Evolutionary conservation across 129 eudicot species (phyloP).

Genomic region (Tagetes patula): DNA sequence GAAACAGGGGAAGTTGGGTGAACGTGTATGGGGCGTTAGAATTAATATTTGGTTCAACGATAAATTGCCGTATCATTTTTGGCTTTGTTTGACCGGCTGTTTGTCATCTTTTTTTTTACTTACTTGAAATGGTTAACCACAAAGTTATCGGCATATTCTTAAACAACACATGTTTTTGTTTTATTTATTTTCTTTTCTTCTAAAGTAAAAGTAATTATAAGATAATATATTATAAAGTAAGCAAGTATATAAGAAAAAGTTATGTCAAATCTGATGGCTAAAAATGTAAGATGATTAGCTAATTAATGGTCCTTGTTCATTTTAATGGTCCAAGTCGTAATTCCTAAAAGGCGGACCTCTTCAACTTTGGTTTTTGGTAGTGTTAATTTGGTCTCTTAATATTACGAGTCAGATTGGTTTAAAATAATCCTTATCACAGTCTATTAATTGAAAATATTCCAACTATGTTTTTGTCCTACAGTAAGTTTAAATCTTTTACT

Average conservation of each 20-base stretch:
- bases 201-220: too few species aligned
- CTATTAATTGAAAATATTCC: too few species aligned
- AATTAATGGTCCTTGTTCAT: background rate
- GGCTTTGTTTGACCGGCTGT: conserved; percentile 11
- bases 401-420: too few species aligned
- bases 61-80: conserved; percentile 20
- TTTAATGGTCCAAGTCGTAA: background rate
- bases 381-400: background rate
- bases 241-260: too few species aligned
- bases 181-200: too few species aligned
- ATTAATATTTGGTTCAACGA: conserved; percentile 23
- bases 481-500: too few species aligned
- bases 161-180: background rate
- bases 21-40: conserved; percentile 23
- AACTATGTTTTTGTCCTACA: too few species aligned
- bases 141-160: background rate
- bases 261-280: background rate
- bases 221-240: too few species aligned
- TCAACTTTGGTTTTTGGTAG: background rate
- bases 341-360: background rate
- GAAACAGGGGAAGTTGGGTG: conserved; percentile 18
- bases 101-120: conserved; percentile 1
- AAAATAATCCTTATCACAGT: too few species aligned
- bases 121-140: background rate
- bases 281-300: background rate